These are phyloP conservation scores for Wickerhamomyces tratensis DNA, from an alignment of 805 yeast species.

Conservation along the genomic window DNA sequence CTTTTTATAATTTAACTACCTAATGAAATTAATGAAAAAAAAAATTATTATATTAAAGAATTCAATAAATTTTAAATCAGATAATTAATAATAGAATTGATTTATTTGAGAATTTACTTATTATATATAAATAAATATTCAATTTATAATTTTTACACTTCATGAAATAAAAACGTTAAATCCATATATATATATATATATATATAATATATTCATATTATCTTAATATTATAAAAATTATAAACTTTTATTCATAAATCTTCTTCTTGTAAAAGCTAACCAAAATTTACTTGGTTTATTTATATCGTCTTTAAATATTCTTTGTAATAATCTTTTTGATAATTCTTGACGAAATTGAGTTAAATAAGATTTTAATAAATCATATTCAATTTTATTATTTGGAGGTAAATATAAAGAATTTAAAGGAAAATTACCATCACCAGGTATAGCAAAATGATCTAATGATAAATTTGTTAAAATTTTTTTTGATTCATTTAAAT, in stretches of 20 bases:
- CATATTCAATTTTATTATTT: conserved; percentile 62
- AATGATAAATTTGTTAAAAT: conserved; percentile 76
- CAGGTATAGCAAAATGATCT: conserved; percentile 87
- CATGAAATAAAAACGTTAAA: too few relatives aligned
- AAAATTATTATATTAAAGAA: too few relatives aligned
- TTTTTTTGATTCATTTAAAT: conserved; percentile 51
- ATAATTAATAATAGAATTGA: too few relatives aligned
- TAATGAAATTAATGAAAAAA: too few relatives aligned
- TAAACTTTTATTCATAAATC: conserved; percentile 89
- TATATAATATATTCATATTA: too few relatives aligned
- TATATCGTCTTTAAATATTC: conserved; percentile 56
- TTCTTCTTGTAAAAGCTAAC: conserved; percentile 91
- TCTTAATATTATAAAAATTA: conserved; percentile 11
- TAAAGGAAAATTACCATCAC: conserved; percentile 90
- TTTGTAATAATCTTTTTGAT: conserved; percentile 65
- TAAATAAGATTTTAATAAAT: conserved; percentile 70
- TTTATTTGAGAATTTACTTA: too few relatives aligned
- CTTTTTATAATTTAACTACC: too few relatives aligned
- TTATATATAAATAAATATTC: too few relatives aligned
- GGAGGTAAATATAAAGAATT: conserved; percentile 73
- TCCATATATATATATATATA: too few relatives aligned
- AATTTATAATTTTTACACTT: too few relatives aligned
- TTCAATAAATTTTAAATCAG: too few relatives aligned
- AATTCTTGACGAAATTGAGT: conserved; percentile 94
- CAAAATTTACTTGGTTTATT: conserved; percentile 78